These are phyloP conservation scores for Nitzschia inconspicua DNA, from an alignment of 108 stramenopile genomes.

Conservation along the genomic window DNA sequence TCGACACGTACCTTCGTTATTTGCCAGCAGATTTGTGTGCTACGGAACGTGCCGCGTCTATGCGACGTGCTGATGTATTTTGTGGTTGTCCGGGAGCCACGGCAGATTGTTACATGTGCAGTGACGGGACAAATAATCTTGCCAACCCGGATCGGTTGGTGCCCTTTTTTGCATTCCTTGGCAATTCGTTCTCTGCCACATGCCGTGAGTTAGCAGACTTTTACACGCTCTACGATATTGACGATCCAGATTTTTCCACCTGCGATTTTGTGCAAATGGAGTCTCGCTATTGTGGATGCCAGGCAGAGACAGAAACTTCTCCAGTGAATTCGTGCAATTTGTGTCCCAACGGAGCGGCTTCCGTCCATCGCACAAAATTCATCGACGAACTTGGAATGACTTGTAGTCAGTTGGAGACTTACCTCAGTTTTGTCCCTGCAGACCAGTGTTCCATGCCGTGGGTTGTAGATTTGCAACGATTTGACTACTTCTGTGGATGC, in stretches of 20 bases:
- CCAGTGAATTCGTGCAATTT: constrained; percentile 13
- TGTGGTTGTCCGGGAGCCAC: constrained; percentile 17
- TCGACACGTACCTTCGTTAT: constrained; percentile 1
- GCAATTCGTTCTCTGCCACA: constrained; percentile 11
- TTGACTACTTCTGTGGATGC: constrained; percentile 9
- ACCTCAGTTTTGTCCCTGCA: constrained; percentile 3
- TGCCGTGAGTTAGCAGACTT: constrained; percentile 24
- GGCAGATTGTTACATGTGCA: constrained; percentile 6
- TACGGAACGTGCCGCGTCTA: constrained; percentile 2
- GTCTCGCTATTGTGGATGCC: constrained; percentile 26
- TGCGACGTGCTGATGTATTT: not conserved
- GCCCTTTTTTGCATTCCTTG: constrained; percentile 20
- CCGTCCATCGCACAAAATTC: not conserved
- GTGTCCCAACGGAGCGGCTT: constrained; percentile 2
- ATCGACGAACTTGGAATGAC: constrained; percentile 4
- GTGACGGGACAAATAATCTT: constrained; percentile 8
- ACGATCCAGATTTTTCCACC: constrained; percentile 1
- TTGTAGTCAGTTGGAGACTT: constrained; percentile 4
- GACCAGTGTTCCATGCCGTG: constrained; percentile 11
- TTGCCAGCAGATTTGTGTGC: not conserved
- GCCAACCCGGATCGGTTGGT: constrained; percentile 13
- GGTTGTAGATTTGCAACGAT: constrained; percentile 5
- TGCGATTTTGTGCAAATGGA: constrained; percentile 20
- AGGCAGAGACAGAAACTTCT: not conserved
- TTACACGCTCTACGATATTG: constrained; percentile 11